Percentiles rank a stretch among this genome's conserved stretches.
phyloP scores from a whole-genome alignment of 2,329 filamentous ascomycete genomes.

The Penicillium digitatum region DNA sequence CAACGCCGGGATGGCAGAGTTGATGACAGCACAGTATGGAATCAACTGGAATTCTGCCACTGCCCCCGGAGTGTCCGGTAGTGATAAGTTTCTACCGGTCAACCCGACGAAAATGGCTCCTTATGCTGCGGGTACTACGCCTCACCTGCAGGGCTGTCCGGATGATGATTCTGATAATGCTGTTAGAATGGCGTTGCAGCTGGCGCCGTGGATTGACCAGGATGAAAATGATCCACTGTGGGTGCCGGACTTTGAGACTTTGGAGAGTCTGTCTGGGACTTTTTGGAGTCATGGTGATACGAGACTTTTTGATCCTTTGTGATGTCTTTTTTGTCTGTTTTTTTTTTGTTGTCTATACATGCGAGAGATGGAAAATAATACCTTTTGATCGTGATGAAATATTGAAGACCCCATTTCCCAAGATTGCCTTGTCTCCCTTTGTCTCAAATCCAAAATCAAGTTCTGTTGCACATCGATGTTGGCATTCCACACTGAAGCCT shows the following conservation, averaged over 20 bases:
- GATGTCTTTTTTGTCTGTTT: neutral
- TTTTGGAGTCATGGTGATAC: slow-evolving; percentile 30
- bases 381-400: neutral
- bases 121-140: slow-evolving; percentile 5
- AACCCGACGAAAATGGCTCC: slow-evolving; percentile 11
- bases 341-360: neutral
- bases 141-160: slow-evolving; percentile 12
- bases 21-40: slow-evolving; percentile 39
- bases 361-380: neutral
- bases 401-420: no score
- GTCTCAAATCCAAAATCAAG: neutral
- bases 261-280: slow-evolving; percentile 31
- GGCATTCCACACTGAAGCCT: neutral
- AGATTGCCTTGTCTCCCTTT: no score
- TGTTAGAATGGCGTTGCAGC: slow-evolving; percentile 38
- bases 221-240: slow-evolving; percentile 35
- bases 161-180: slow-evolving; percentile 31
- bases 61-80: slow-evolving; percentile 15
- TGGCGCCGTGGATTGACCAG: slow-evolving; percentile 42
- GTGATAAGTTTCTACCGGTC: slow-evolving; percentile 14
- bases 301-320: slow-evolving; percentile 30
- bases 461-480: neutral
- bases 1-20: slow-evolving; percentile 38
- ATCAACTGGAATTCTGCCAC: slow-evolving; percentile 10
- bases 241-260: slow-evolving; percentile 41